Percentiles rank a stretch among this genome's conserved stretches.
These are phyloP conservation scores for Laburnicola sp. DNA, from an alignment of 2,329 filamentous ascomycete genomes.

Conservation along the genomic window DNA sequence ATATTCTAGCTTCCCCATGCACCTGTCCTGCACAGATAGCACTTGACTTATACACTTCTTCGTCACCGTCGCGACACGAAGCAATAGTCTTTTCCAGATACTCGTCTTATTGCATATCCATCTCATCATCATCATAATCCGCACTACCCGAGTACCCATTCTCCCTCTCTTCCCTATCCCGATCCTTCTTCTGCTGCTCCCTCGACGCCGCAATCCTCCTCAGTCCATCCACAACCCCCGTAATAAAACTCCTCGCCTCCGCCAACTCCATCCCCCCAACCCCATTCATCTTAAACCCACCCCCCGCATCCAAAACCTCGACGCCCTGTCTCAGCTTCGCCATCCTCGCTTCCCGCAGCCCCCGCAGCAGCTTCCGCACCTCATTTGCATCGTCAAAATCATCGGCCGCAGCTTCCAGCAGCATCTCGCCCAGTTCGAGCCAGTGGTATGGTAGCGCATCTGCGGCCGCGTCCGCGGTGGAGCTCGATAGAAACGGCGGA, in stretches of 20 bases:
- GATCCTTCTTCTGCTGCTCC: slow-evolving; percentile 75
- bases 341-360: slow-evolving; percentile 83
- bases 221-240: slow-evolving; percentile 84
- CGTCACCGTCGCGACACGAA: too few relatives aligned
- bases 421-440: slow-evolving; percentile 85
- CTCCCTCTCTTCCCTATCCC: slow-evolving; percentile 69
- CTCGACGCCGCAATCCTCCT: slow-evolving; percentile 78
- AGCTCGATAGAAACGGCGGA: slow-evolving; percentile 78
- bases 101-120: slow-evolving; percentile 43
- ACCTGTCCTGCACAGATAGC: too few relatives aligned
- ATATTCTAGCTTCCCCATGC: too few relatives aligned
- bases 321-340: slow-evolving; percentile 83
- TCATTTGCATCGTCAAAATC: slow-evolving; percentile 76
- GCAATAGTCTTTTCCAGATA: too few relatives aligned
- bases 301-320: slow-evolving; percentile 69
- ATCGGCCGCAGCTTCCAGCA: slow-evolving; percentile 82
- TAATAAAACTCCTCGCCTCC: slow-evolving; percentile 81
- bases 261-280: slow-evolving; percentile 93
- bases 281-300: slow-evolving; percentile 74
- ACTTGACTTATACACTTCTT: too few relatives aligned
- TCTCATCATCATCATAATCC: slow-evolving; percentile 61
- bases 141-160: slow-evolving; percentile 58
- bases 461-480: slow-evolving; percentile 68
- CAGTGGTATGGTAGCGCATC: slow-evolving; percentile 89
- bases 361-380: slow-evolving; percentile 74